Percentiles rank a stretch among this genome's conserved stretches.
Evolutionary conservation across 495 filamentous ascomycete genomes (phyloP).

Genomic region (Paragyromitra xinjiangensis): DNA sequence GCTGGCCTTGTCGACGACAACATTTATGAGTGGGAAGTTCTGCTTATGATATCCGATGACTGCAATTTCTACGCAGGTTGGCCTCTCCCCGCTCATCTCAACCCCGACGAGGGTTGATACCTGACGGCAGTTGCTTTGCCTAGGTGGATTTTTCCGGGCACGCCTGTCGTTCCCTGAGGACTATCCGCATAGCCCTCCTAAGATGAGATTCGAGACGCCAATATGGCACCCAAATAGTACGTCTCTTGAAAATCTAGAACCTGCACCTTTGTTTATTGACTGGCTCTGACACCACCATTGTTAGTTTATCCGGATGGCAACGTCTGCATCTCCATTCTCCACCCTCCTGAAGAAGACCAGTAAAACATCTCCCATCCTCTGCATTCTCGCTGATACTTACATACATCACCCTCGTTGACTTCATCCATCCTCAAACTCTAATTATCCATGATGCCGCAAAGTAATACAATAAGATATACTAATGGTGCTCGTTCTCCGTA

Average conservation of each 20-base stretch:
- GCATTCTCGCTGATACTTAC: constrained; percentile 20
- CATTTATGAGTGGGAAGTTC: constrained; percentile 99
- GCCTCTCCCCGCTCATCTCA: constrained; percentile 9
- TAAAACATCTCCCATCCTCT: constrained; percentile 49
- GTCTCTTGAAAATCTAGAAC: constrained; percentile 51
- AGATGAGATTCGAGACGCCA: constrained; percentile 91
- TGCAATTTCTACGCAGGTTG: constrained; percentile 91
- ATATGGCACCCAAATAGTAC: constrained; percentile 97
- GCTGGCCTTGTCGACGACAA: constrained; percentile 87
- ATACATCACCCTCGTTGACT: constrained; percentile 26
- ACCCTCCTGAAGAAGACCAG: constrained; percentile 95
- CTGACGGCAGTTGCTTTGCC: constrained; percentile 68
- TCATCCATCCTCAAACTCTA: not conserved
- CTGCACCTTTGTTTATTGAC: constrained; percentile 39
- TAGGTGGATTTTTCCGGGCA: constrained; percentile 87
- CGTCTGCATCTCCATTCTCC: constrained; percentile 97
- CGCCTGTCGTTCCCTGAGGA: constrained; percentile 95
- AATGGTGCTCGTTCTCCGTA: constrained; percentile 22
- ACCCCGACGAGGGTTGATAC: constrained; percentile 74
- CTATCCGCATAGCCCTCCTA: constrained; percentile 91
- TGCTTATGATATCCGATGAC: constrained; percentile 98
- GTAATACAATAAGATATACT: constrained; percentile 43
- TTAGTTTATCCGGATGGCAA: constrained; percentile 89
- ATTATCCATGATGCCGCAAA: constrained; percentile 15
- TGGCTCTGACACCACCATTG: constrained; percentile 33